Evolutionary conservation across 1,139 yeast species (phyloP), one percentile per base, ranked within the genome.

Genomic region (Taphrina flavorubra): DNA sequence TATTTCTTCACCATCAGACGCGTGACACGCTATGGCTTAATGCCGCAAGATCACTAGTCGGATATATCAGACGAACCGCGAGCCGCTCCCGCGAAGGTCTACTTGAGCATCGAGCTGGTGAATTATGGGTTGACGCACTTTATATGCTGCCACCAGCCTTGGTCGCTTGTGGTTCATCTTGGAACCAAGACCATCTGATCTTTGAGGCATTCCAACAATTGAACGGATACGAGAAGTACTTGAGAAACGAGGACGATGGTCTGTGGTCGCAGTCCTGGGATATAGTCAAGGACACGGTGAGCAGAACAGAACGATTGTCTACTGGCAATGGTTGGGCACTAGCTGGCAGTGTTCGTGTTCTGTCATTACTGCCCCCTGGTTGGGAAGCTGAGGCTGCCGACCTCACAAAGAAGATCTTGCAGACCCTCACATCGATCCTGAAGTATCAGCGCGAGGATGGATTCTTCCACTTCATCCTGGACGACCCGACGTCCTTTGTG

Each of bases 71-170:
- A 20, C 34, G 67, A 25, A 44, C 51, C 37, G 67, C 67, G 7
- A 58, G 67, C n/a, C 56, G 67, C 5, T 63, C 67, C 14, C 34
- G 46, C 40, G 67, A 63, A 46, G 67, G 67, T 20, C 47, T 63
- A 14, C 36, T 63, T 36, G 67, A 53, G 11, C 67, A 63, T 40
- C 60, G 67, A 20, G 60, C 60, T 2, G 67, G 67, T 7, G 61
- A 63, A 25, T 47, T 63, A 6, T 63, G 67, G 67, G 67, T 63
- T 14, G 67, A 63, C 20, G 67, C 67, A 13, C 44, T 63, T 6
- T 63, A 63, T 51, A 63, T 63, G 67, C 61, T 63, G 20, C 67
- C 67, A 25, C 67, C 67, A 11, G 67, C 67, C n/a, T 42, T 63
- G 44, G 47, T 63, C 8, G 61, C 61, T 4, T 53, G 61, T 14